phyloP scores from a whole-genome alignment of 257 asterid genomes.

The Echites panduratus region DNA sequence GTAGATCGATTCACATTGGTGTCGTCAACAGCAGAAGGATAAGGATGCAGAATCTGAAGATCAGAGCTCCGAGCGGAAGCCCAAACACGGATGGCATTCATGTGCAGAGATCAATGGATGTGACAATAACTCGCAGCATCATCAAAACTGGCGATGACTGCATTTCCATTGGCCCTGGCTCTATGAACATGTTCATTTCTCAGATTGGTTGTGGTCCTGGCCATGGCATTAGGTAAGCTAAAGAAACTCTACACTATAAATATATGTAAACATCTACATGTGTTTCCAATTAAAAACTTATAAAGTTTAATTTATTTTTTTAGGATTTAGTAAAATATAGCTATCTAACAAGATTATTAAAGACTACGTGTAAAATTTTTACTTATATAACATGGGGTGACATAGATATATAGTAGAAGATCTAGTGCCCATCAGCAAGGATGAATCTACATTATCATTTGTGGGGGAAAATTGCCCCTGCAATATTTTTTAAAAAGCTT shows the following conservation, averaged over 20 bases:
- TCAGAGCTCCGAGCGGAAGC: constrained; percentile 61
- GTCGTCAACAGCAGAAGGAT: constrained; percentile 38
- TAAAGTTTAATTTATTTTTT: no score
- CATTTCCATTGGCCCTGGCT: constrained; percentile 59
- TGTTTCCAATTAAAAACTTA: no score
- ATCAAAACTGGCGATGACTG: constrained; percentile 75
- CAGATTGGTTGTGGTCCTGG: constrained; percentile 72
- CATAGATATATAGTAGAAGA: no score
- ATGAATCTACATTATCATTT: no score
- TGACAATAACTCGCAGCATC: constrained; percentile 30
- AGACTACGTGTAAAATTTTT: no score
- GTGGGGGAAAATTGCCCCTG: no score
- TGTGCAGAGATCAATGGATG: constrained; percentile 36
- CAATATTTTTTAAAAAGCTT: no score
- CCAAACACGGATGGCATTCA: constrained; percentile 83
- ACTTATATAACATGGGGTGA: no score
- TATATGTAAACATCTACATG: no score
- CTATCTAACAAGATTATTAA: no score
- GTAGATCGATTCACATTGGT: constrained; percentile 49
- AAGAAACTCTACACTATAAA: not conserved
- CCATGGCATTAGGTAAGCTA: constrained; percentile 61
- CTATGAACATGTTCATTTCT: constrained; percentile 52
- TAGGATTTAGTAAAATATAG: no score
- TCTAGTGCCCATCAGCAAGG: no score
- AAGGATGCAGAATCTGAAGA: constrained; percentile 33